Percentiles rank a stretch among this genome's conserved stretches.
Conservation (phyloP, 495 filamentous ascomycete genomes). For the Xylaria sp. region DNA sequence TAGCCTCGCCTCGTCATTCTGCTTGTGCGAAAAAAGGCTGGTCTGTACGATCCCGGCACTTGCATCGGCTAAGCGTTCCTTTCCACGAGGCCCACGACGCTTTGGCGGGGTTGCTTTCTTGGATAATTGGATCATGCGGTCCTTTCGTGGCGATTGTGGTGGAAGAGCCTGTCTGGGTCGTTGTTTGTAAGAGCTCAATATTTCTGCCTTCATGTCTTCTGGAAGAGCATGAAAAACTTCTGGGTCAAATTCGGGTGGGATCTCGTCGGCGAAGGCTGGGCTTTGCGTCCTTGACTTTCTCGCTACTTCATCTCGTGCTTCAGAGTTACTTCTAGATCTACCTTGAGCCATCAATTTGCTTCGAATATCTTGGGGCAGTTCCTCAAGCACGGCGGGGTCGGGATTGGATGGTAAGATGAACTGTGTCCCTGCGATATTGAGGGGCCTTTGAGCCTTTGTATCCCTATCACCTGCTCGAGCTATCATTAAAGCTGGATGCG, state of each 20-base stretch:
- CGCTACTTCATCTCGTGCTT: slow-evolving; percentile 34
- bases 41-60: slow-evolving; percentile 67
- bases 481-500: slow-evolving; percentile 62
- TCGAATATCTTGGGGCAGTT: slow-evolving; percentile 81
- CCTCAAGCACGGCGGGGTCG: slow-evolving; percentile 75
- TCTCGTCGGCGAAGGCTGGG: slow-evolving; percentile 45
- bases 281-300: slow-evolving; percentile 46
- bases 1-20: slow-evolving; percentile 27
- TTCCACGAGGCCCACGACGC: slow-evolving; percentile 57
- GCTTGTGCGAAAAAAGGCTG: slow-evolving; percentile 61
- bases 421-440: slow-evolving; percentile 85
- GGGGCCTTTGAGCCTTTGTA: slow-evolving; percentile 63
- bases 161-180: slow-evolving; percentile 51
- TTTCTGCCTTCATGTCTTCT: slow-evolving; percentile 80
- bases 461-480: slow-evolving; percentile 63
- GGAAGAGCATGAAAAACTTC: slow-evolving; percentile 80
- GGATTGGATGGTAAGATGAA: slow-evolving; percentile 84
- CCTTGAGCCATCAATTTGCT: slow-evolving; percentile 65
- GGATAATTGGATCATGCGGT: slow-evolving; percentile 55
- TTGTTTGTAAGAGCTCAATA: slow-evolving; percentile 70
- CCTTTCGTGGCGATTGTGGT: slow-evolving; percentile 66
- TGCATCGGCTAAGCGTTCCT: slow-evolving; percentile 49
- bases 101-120: slow-evolving; percentile 65
- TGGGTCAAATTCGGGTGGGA: slow-evolving; percentile 67
- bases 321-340: slow-evolving; percentile 34